Conservation (phyloP, 768 basidiomycete genomes). For the Paxillus involutus region DNA sequence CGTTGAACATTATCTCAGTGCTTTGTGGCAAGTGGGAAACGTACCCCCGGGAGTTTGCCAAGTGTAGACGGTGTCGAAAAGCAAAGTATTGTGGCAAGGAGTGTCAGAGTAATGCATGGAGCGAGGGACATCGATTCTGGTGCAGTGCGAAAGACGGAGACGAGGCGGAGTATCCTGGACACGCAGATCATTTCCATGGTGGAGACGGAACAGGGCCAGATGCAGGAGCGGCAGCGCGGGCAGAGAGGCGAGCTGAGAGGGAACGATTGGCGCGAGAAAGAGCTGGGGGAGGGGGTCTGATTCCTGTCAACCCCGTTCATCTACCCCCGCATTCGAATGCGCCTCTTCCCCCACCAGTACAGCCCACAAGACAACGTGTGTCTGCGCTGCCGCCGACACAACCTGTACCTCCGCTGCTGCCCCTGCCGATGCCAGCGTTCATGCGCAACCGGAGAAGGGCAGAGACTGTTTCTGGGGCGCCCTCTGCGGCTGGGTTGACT, state of each 20-base stretch:
- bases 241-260: slow-evolving; percentile 39
- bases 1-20: slow-evolving; percentile 48
- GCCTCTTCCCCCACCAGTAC: slow-evolving; percentile 14
- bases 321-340: slow-evolving; percentile 11
- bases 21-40: slow-evolving; percentile 93
- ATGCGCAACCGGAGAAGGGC: slow-evolving; percentile 31
- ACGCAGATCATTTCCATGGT: slow-evolving; percentile 24
- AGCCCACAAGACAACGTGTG: slow-evolving; percentile 26
- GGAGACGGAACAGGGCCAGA: slow-evolving; percentile 10
- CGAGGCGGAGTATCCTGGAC: slow-evolving; percentile 35
- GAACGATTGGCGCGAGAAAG: slow-evolving; percentile 32
- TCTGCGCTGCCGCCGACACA: slow-evolving; percentile 29
- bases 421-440: not conserved
- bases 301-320: slow-evolving; percentile 13
- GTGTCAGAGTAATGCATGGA: slow-evolving; percentile 96
- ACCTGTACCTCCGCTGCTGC: slow-evolving; percentile 19
- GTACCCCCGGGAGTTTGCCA: slow-evolving; percentile 93
- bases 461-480: slow-evolving; percentile 33
- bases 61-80: slow-evolving; percentile 93
- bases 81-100: slow-evolving; percentile 99
- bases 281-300: slow-evolving; percentile 12
- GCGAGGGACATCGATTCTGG: slow-evolving; percentile 95
- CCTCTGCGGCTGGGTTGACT: slow-evolving; percentile 25
- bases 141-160: slow-evolving; percentile 68
- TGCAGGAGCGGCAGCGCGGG: slow-evolving; percentile 15